These are phyloP conservation scores for Phtheirospermum japonicum DNA, from an alignment of 257 asterid genomes.

Conservation along the genomic window DNA sequence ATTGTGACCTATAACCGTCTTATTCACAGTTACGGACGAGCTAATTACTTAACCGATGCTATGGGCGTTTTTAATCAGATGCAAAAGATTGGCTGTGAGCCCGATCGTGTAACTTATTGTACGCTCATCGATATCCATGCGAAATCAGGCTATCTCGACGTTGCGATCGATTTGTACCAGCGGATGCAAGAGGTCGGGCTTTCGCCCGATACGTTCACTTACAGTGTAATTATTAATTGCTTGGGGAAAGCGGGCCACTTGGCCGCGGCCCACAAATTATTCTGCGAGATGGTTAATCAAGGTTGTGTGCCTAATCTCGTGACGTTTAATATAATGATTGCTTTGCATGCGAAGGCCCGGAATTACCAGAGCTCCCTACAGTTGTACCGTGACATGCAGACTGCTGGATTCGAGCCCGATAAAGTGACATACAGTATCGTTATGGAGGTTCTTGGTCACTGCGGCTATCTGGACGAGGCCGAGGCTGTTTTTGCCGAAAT, in stretches of 20 bases:
- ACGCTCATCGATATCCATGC: constrained; percentile 96
- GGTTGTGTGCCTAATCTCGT: constrained; percentile 90
- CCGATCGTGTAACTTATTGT: constrained; percentile 96
- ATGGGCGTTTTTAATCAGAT: constrained; percentile 68
- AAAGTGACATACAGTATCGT: constrained; percentile 92
- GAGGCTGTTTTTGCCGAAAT: constrained; percentile 85
- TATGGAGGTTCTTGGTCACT: constrained; percentile 97
- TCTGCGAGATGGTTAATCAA: constrained; percentile 81
- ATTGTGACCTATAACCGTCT: constrained; percentile 90
- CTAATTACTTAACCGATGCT: constrained; percentile 81
- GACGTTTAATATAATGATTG: constrained; percentile 92
- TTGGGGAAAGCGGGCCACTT: constrained; percentile 94
- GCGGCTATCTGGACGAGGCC: constrained; percentile 87
- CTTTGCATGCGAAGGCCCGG: constrained; percentile 88
- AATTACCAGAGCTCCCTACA: constrained; percentile 75
- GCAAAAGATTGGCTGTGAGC: constrained; percentile 71
- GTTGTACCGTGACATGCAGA: constrained; percentile 87
- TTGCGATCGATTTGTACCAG: constrained; percentile 84
- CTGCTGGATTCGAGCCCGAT: constrained; percentile 90
- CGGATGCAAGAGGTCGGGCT: constrained; percentile 94
- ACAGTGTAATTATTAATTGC: constrained; percentile 93
- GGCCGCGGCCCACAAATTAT: constrained; percentile 70
- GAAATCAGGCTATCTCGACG: constrained; percentile 86
- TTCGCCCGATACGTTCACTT: constrained; percentile 95
- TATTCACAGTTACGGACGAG: constrained; percentile 90